Evolutionary conservation across 2,329 filamentous ascomycete genomes (phyloP), one percentile per base, ranked within the genome.

Genomic region (Cadophora sp.): DNA sequence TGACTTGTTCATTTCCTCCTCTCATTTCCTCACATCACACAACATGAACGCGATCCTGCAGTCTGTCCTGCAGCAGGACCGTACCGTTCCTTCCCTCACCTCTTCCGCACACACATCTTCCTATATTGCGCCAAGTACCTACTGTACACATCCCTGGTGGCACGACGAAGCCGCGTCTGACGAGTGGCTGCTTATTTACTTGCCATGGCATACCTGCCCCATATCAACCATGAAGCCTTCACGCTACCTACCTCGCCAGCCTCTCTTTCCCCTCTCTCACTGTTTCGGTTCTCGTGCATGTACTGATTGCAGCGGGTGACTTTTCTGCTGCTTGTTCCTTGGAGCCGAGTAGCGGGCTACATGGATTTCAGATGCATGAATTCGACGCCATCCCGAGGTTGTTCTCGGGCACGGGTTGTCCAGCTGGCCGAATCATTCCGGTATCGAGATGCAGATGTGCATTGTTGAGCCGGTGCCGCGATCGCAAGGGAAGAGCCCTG

Each of bases 21-120:
- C 53, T 4, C 34, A 9, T 34, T 29, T 40, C 55, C 29, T 37
- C 31, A 29, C 51, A n/a, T 55, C 27, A 16, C 55, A 37, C 31
- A 40, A 59, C 55, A 59, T 24, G 55, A 59, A 59, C 12, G n/a
- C 55, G 31, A 59, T 59, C 29, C 31, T 59, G 31, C 34, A 37
- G 24, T 26, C 55, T 9, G 22, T 37, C 22, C 11, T 53, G 29
- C 55, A 59, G 9, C n/a, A n/a, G 19, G 6, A 48, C 27, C n/a
- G 16, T 37, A n/a, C n/a, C n/a, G n/a, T n/a, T n/a, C n/a, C n/a
- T n/a, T n/a, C n/a, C 8, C 29, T 11, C 53, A 16, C 19, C 11
- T 14, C 12, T 31, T 24, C 55, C 55, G 19, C n/a, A 11, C 19
- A 48, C 29, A 14, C 22, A n/a, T 11, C 12, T 19, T 9, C 31